Evolutionary conservation across 164 flowering plant genomes (phyloP).

Genomic region (Vitis riparia): DNA sequence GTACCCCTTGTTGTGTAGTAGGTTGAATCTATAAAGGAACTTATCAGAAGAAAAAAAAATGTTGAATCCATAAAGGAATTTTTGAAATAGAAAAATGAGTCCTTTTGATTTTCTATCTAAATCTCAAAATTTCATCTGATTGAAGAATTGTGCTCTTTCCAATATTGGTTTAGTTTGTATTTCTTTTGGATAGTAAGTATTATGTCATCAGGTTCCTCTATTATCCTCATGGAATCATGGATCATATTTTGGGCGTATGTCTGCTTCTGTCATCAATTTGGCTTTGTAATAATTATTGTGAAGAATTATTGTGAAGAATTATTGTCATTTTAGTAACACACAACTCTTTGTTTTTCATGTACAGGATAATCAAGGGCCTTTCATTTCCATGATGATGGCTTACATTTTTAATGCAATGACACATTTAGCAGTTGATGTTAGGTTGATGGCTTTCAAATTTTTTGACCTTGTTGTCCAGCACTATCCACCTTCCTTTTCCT

Average conservation of each 20-base stretch:
- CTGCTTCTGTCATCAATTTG: background rate
- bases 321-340: background rate
- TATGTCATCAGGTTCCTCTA: too few species aligned
- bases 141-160: too few species aligned
- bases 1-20: too few species aligned
- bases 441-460: conserved; percentile 88
- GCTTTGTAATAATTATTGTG: background rate
- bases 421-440: conserved; percentile 67
- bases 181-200: too few species aligned
- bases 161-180: too few species aligned
- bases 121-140: too few species aligned
- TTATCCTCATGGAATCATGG: too few species aligned
- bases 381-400: conserved; percentile 68
- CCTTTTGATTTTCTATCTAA: background rate
- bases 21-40: too few species aligned
- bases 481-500: conserved; percentile 65
- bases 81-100: background rate
- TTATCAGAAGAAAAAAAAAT: too few species aligned
- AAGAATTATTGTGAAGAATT: background rate
- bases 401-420: conserved; percentile 88
- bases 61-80: background rate
- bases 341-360: conserved; percentile 12
- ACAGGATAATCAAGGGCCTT: conserved; percentile 73
- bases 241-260: background rate
- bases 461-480: conserved; percentile 69